Conservation (phyloP, 192 early-diverging fungal genomes). For the Tieghemiomyces parasiticus region DNA sequence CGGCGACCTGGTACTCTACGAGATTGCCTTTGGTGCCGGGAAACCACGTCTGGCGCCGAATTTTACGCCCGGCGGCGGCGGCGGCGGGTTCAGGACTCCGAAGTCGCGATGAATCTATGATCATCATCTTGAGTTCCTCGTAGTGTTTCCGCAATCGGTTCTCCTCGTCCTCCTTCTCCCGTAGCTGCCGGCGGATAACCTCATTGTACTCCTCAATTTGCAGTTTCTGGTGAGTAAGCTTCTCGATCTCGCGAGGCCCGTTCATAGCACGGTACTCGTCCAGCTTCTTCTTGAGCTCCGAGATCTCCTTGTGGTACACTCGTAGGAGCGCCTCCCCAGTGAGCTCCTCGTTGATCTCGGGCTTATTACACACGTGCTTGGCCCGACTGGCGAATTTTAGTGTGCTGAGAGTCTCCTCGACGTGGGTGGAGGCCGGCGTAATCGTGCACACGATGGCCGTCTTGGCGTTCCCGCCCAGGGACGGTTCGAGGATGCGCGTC, state of each 20-base stretch:
- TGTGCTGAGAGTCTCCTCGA: constrained; percentile 82
- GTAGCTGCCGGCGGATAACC: constrained; percentile 24
- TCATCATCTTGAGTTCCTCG: constrained; percentile 20
- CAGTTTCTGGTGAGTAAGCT: constrained; percentile 28
- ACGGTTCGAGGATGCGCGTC: constrained; percentile 84
- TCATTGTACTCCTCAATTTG: constrained; percentile 31
- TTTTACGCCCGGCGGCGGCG: constrained; percentile 14
- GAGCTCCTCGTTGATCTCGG: constrained; percentile 60
- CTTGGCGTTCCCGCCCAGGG: constrained; percentile 77
- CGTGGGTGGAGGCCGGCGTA: constrained; percentile 54
- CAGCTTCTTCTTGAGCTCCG: constrained; percentile 29
- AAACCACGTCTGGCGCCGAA: constrained; percentile 33
- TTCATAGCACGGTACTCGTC: constrained; percentile 17
- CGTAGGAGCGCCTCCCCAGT: constrained; percentile 30
- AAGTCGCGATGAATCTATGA: constrained; percentile 15
- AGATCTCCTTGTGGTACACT: constrained; percentile 21
- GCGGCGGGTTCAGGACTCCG: constrained; percentile 11
- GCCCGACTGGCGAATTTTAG: constrained; percentile 90
- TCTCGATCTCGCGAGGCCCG: constrained; percentile 18
- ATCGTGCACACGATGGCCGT: constrained; percentile 89
- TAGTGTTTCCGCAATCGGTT: constrained; percentile 26
- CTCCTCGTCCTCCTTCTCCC: constrained; percentile 28
- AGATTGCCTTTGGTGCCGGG: constrained; percentile 18
- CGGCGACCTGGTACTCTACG: neutral
- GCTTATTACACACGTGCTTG: constrained; percentile 72